A percentile compares a stretch with the other conserved stretches of the same genome.
These are phyloP conservation scores for Starmerella khaoyaiensis DNA, from an alignment of 805 yeast genomes.

Conservation along the genomic window DNA sequence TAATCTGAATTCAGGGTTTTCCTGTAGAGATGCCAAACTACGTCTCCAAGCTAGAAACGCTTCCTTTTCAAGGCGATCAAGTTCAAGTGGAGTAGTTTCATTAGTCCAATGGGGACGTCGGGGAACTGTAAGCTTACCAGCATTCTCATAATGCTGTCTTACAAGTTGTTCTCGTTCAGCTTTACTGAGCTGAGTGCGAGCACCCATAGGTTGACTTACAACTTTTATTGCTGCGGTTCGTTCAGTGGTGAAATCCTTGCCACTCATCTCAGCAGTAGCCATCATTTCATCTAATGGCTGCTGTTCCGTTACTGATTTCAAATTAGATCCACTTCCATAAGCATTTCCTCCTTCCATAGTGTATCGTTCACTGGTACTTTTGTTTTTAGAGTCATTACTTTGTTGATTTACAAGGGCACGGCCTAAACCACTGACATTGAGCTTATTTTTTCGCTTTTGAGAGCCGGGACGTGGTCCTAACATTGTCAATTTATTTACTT, in stretches of 20 bases:
- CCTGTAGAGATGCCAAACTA: constrained; percentile 71
- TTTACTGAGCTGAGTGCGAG: constrained; percentile 37
- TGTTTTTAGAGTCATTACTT: constrained; percentile 39
- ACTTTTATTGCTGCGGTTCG: constrained; percentile 70
- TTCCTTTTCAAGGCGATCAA: constrained; percentile 77
- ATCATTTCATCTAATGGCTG: constrained; percentile 86
- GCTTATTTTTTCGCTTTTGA: constrained; percentile 44
- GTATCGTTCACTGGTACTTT: constrained; percentile 71
- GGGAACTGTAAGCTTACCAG: constrained; percentile 65
- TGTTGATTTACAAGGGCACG: constrained; percentile 67
- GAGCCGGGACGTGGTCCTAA: constrained; percentile 88
- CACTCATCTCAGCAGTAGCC: constrained; percentile 90
- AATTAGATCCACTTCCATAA: constrained; percentile 55
- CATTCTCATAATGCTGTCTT: constrained; percentile 41
- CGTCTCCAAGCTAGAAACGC: constrained; percentile 93
- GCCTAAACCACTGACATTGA: constrained; percentile 71
- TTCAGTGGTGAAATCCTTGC: constrained; percentile 91
- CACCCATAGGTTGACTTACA: constrained; percentile 38
- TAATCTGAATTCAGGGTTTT: constrained; percentile 67
- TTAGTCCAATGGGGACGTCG: constrained; percentile 82
- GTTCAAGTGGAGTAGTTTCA: constrained; percentile 55
- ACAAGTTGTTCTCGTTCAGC: constrained; percentile 54
- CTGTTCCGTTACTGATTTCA: constrained; percentile 91
- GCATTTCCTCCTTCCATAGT: constrained; percentile 63
- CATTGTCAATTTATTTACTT: too few species aligned